Percentiles rank a stretch among this genome's conserved stretches.
Evolutionary conservation across 1,284 basidiomycete genomes (phyloP).

Genomic region (Coniophora puteana): DNA sequence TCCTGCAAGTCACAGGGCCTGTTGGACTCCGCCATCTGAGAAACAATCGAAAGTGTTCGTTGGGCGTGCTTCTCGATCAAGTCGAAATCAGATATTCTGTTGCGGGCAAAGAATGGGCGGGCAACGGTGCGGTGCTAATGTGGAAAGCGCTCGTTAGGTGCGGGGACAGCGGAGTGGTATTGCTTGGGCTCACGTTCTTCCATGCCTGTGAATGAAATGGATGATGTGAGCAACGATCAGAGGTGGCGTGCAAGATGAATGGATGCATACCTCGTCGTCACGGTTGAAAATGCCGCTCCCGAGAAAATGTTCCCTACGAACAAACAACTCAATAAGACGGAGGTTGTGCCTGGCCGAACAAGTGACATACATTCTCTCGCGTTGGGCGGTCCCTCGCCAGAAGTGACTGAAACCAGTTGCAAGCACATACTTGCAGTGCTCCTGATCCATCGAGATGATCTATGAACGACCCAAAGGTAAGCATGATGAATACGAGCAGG

Average conservation of each 20-base stretch:
- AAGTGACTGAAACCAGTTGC: constrained; percentile 65
- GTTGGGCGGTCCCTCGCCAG: constrained; percentile 58
- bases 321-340: constrained; percentile 1
- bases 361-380: constrained; percentile 54
- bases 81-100: constrained; percentile 67
- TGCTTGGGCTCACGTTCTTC: constrained; percentile 41
- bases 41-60: constrained; percentile 47
- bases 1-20: constrained; percentile 62
- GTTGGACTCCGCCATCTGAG: constrained; percentile 30
- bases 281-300: constrained; percentile 74
- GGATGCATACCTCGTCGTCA: constrained; percentile 52
- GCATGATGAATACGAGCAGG: constrained; percentile 1
- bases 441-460: constrained; percentile 72
- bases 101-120: constrained; percentile 70
- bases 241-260: background rate
- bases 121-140: constrained; percentile 61
- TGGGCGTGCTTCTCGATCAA: constrained; percentile 56
- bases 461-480: constrained; percentile 20
- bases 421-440: constrained; percentile 62
- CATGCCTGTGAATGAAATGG: constrained; percentile 34
- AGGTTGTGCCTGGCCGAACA: background rate
- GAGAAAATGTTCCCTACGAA: constrained; percentile 57
- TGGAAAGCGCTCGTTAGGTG: constrained; percentile 8
- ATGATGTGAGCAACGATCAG: constrained; percentile 3
- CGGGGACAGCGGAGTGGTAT: constrained; percentile 5